Conservation (phyloP, 78 protist species). For the Dictyostelium purpureum region DNA sequence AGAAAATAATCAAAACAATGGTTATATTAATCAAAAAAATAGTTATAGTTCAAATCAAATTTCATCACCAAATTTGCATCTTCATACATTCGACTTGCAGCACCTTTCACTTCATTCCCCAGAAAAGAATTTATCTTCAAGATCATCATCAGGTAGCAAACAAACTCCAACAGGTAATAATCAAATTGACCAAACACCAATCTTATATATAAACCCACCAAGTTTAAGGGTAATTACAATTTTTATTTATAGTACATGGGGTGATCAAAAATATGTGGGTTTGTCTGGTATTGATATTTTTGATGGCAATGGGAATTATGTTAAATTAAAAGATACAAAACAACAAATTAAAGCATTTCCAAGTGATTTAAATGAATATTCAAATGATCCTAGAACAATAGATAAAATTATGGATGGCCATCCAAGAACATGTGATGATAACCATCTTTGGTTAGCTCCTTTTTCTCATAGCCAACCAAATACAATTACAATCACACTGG, state of each 20-base stretch:
- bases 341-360: slow-evolving; percentile 78
- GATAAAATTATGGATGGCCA: slow-evolving; percentile 80
- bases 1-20: neutral
- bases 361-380: slow-evolving; percentile 33
- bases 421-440: slow-evolving; percentile 87
- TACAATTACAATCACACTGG: slow-evolving; percentile 55
- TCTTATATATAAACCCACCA: slow-evolving; percentile 21
- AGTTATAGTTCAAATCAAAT: neutral
- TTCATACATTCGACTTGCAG: slow-evolving; percentile 11
- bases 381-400: slow-evolving; percentile 81
- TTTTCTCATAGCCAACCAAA: slow-evolving; percentile 71
- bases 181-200: neutral
- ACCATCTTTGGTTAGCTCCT: slow-evolving; percentile 91
- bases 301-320: slow-evolving; percentile 40
- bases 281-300: slow-evolving; percentile 88
- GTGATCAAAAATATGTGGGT: slow-evolving; percentile 90
- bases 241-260: slow-evolving; percentile 82
- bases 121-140: neutral
- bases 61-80: slow-evolving; percentile 18
- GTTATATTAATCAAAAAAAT: slow-evolving; percentile 10
- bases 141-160: neutral
- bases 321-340: slow-evolving; percentile 43
- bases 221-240: slow-evolving; percentile 38
- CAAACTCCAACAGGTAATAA: neutral
- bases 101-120: neutral